phyloP scores from a whole-genome alignment of 2,329 filamentous ascomycete genomes.

The Knufia petricola region DNA sequence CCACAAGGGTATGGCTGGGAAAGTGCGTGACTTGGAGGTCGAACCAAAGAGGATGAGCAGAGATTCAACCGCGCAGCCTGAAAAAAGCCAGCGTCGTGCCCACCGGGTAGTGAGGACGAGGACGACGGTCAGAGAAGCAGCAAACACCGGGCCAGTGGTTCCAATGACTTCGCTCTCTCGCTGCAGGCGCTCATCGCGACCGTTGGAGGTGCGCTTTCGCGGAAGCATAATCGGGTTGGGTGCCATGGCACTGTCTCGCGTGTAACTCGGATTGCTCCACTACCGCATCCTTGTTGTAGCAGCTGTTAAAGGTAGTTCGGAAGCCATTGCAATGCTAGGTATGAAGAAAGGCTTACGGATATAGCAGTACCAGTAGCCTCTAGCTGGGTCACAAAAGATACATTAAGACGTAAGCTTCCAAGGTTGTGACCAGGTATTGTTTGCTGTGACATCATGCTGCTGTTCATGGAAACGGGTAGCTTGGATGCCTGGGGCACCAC shows the following conservation, averaged over 20 bases:
- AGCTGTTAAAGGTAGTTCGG: not conserved
- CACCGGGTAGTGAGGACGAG: not conserved
- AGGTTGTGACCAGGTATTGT: no score
- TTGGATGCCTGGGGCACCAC: no score
- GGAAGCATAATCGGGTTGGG: conserved; percentile 5
- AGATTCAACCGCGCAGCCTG: conserved; percentile 1
- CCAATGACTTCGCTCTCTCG: not conserved
- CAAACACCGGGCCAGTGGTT: not conserved
- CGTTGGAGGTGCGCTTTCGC: not conserved
- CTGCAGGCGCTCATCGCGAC: not conserved
- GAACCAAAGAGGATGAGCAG: conserved; percentile 25
- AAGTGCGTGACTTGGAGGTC: conserved; percentile 28
- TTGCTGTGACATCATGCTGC: no score
- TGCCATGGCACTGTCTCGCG: not conserved
- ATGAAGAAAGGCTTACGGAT: no score
- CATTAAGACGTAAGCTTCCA: no score
- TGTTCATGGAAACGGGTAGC: no score
- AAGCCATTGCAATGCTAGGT: no score
- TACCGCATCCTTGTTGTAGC: conserved; percentile 2
- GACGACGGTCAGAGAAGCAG: not conserved
- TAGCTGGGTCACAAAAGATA: no score
- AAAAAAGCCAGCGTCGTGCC: conserved; percentile 9
- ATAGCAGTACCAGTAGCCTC: no score
- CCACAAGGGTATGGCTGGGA: conserved; percentile 40
- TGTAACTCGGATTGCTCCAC: not conserved